These are phyloP conservation scores for Ciborinia camelliae DNA, from an alignment of 2,329 filamentous ascomycete species.

Conservation along the genomic window DNA sequence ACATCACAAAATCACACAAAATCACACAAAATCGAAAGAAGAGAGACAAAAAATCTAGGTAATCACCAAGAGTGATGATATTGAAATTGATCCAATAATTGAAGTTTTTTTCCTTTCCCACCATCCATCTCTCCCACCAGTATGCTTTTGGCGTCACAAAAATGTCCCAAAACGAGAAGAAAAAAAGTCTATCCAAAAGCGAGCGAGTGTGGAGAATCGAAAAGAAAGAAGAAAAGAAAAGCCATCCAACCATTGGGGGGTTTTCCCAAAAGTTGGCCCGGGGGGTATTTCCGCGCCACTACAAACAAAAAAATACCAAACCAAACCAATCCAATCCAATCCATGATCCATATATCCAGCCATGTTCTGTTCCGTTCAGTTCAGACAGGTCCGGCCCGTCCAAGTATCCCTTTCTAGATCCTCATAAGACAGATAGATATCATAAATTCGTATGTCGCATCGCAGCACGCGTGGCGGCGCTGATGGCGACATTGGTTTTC, in stretches of 20 bases:
- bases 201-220: not conserved
- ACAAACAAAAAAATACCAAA: no score
- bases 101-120: not conserved
- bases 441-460: slow-evolving; percentile 14
- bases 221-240: no score
- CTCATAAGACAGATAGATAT: not conserved
- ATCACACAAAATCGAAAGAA: no score
- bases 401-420: slow-evolving; percentile 7
- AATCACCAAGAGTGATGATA: no score
- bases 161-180: not conserved
- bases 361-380: not conserved
- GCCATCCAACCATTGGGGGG: no score
- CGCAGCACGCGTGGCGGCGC: slow-evolving; percentile 15
- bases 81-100: no score
- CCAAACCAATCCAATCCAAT: not conserved
- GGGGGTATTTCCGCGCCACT: not conserved
- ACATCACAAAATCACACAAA: no score
- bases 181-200: not conserved
- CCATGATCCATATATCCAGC: no score
- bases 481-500: slow-evolving; percentile 6
- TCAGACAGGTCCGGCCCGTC: not conserved
- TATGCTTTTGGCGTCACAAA: no score
- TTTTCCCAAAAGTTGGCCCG: not conserved
- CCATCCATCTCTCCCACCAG: no score
- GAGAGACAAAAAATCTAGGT: no score